Base-by-base conservation (phyloP, 768 basidiomycete species). In the Rhizopogon vesiculosus region DNA sequence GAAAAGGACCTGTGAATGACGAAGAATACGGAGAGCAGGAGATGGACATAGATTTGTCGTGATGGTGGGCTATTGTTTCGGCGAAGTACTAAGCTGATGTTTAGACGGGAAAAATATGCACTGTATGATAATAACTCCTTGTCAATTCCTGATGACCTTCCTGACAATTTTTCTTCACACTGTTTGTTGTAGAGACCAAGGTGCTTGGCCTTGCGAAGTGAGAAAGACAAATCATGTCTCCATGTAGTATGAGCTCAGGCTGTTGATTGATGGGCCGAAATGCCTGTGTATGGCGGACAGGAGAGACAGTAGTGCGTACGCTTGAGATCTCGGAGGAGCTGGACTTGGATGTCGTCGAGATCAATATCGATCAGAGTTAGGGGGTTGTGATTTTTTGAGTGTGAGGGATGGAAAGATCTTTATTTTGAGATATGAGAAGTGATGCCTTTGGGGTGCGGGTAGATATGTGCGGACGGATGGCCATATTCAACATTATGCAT, bases 331-430 rank as follows among this genome's bases (percentile, higher is more conserved):
- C 87, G 1, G 75, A 77, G 0, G 87, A 86, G 58, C 68, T 89
- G 56, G 80, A 89, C 62, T 66, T 89, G 57, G 79, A 83, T 46
- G 69, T 66, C 40, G 85, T 89, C 29, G 87, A 88, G 72, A 86
- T 89, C 62, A 87, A 87, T 66, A 85, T 89, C 51, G 87, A 89
- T 65, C 87, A 89, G 72, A 79, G 77, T 39, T 87, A 89, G 64
- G 87, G 87, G 1, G 83, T 85, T 8, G 78, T 89, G 41, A 87
- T 88, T 56, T n/a, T n/a, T 67, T 89, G 52, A 85, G 83, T 35
- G 82, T 86, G 56, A 82, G 75, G 71, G 76, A 78, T 12, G 87
- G 87, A 42, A 84, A 78, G 72, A 85, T 89, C 51, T 89, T 85
- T 70, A 87, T 89, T 65, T 64, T 89, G 63, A 82, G 83, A 71